A percentile compares a stretch with the other conserved stretches of the same genome.
Conservation (phyloP, 371 early-diverging fungal species). For the Conidiobolus incongruus region DNA sequence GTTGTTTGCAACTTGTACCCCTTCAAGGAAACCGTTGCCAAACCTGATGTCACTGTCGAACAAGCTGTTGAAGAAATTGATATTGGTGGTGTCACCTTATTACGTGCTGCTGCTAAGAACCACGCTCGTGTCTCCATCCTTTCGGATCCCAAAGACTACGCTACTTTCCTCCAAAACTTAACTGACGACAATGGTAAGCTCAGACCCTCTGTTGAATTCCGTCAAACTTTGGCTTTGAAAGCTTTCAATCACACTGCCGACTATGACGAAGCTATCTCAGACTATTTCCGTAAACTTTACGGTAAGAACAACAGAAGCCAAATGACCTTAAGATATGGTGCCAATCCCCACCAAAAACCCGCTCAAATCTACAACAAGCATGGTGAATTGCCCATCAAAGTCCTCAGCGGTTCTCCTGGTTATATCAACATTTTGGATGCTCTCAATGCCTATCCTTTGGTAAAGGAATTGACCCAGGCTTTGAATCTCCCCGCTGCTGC, state of each 20-base stretch:
- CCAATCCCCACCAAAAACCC: constrained; percentile 95
- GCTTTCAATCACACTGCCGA: constrained; percentile 89
- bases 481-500: constrained; percentile 75
- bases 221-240: constrained; percentile 22
- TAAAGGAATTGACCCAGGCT: constrained; percentile 47
- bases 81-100: constrained; percentile 93
- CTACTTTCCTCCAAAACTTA: constrained; percentile 31
- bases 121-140: constrained; percentile 83
- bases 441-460: constrained; percentile 89
- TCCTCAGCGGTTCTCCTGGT: constrained; percentile 85
- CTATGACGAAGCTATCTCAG: constrained; percentile 85
- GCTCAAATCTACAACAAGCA: constrained; percentile 74
- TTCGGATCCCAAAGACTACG: constrained; percentile 81
- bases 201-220: constrained; percentile 12
- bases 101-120: constrained; percentile 94
- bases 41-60: constrained; percentile 67
- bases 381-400: constrained; percentile 70
- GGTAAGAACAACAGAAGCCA: constrained; percentile 36
- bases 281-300: constrained; percentile 84
- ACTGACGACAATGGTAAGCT: constrained; percentile 18
- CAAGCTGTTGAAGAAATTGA: constrained; percentile 95
- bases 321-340: constrained; percentile 80
- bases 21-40: constrained; percentile 83
- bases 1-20: constrained; percentile 96
- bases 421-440: constrained; percentile 95